A percentile compares a stretch with the other conserved stretches of the same genome.
Conservation (phyloP, 371 early-diverging fungal genomes). For the Furculomyces boomerangus region DNA sequence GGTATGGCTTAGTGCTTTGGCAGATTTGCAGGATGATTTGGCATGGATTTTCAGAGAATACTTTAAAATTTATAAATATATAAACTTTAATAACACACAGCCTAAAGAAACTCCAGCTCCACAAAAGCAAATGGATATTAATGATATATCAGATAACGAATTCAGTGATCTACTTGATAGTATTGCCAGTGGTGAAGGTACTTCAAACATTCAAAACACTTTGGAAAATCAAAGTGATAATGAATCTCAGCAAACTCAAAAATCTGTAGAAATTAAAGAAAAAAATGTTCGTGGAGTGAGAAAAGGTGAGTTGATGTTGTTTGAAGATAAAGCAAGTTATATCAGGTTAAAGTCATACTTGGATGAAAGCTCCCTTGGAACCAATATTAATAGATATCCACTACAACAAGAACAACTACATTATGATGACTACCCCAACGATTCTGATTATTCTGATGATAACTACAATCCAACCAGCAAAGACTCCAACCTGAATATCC, state of each 20-base stretch:
- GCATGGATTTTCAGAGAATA: slow-evolving; percentile 22
- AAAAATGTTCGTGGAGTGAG: not conserved
- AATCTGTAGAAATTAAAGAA: not conserved
- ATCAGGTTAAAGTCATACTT: not conserved
- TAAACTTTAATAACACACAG: too few species aligned
- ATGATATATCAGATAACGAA: too few species aligned
- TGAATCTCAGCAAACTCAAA: too few species aligned
- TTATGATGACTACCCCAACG: not conserved
- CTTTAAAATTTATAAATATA: not conserved
- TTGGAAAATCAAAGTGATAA: too few species aligned
- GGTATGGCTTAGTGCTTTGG: slow-evolving; percentile 1
- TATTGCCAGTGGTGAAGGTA: too few species aligned
- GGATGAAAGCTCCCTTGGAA: not conserved
- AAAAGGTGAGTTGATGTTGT: not conserved
- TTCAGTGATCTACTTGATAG: too few species aligned
- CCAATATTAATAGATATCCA: not conserved
- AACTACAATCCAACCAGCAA: not conserved
- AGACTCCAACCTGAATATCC: too few species aligned
- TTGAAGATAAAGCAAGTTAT: slow-evolving; percentile 1
- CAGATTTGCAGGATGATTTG: slow-evolving; percentile 12
- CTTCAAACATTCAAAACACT: too few species aligned
- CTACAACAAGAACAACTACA: not conserved
- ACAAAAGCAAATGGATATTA: too few species aligned
- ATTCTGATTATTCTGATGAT: not conserved
- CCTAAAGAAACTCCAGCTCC: too few species aligned